Percentiles rank a stretch among this genome's conserved stretches.
These are phyloP conservation scores for Dillenia turbinata DNA, from an alignment of 164 flowering plant genomes.

Conservation along the genomic window DNA sequence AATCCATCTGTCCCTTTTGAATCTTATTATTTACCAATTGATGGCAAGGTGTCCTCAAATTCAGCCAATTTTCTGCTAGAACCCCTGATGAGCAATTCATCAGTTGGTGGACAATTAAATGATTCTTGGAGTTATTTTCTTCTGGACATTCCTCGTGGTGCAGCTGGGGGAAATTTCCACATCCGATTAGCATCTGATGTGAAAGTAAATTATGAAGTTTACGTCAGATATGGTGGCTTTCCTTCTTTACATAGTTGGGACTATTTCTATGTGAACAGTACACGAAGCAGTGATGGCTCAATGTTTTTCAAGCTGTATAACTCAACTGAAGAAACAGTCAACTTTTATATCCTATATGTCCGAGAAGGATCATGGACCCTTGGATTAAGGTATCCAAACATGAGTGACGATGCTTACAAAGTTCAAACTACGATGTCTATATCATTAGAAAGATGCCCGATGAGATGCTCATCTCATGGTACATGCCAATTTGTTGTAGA, in stretches of 20 bases:
- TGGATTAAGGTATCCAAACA: conserved; percentile 51
- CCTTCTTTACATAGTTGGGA: conserved; percentile 68
- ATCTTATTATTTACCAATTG: conserved; percentile 63
- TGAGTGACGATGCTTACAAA: conserved; percentile 12
- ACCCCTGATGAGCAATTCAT: conserved; percentile 60
- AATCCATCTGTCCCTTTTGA: conserved; percentile 42
- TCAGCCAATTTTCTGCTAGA: conserved; percentile 54
- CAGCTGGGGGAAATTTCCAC: conserved; percentile 79
- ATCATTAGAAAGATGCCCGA: conserved; percentile 80
- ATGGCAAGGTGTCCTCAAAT: conserved; percentile 27
- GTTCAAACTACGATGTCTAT: conserved; percentile 49
- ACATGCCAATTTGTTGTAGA: conserved; percentile 47
- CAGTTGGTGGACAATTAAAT: conserved; percentile 25
- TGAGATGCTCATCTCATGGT: conserved; percentile 74
- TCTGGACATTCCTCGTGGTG: conserved; percentile 76
- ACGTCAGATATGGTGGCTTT: conserved; percentile 74
- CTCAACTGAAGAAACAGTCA: conserved; percentile 44
- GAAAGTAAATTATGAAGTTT: conserved; percentile 51
- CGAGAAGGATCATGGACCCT: conserved; percentile 86
- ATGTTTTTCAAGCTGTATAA: conserved; percentile 57
- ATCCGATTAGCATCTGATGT: conserved; percentile 43
- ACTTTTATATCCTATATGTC: conserved; percentile 67
- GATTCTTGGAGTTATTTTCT: conserved; percentile 76
- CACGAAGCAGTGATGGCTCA: conserved; percentile 59
- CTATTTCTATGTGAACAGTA: conserved; percentile 55